These are phyloP conservation scores for Dictyostelium discoideum DNA, from an alignment of 78 protist genomes.

Conservation along the genomic window DNA sequence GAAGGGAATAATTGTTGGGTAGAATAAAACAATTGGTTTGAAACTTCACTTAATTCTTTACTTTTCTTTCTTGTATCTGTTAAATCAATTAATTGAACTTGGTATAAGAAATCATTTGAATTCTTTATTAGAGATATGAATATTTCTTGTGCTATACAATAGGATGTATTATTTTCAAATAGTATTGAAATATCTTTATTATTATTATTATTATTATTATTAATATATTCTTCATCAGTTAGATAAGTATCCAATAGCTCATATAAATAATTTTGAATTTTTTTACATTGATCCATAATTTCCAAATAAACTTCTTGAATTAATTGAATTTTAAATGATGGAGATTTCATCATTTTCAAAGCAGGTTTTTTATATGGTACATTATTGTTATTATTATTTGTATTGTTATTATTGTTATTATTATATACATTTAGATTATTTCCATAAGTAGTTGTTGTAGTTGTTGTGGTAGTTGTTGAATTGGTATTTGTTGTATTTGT, in stretches of 20 bases:
- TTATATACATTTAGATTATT: background rate
- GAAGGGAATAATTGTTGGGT: background rate
- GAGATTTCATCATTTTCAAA: background rate
- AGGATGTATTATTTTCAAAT: background rate
- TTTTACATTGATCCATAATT: background rate
- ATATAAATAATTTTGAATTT: background rate
- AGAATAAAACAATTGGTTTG: background rate
- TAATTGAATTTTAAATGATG: conserved; percentile 24
- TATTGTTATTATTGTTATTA: background rate
- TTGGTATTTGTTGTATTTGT: background rate
- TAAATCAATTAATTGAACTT: background rate
- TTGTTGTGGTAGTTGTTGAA: background rate
- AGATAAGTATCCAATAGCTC: background rate
- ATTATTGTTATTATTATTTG: background rate
- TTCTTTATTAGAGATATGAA: background rate
- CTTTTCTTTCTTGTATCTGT: background rate
- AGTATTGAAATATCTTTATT: background rate
- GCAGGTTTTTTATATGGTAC: background rate
- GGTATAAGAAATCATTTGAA: background rate
- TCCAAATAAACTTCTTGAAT: conserved; percentile 27
- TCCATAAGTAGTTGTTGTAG: background rate
- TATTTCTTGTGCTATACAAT: background rate
- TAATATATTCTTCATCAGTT: background rate
- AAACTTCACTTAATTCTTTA: background rate
- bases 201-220: background rate